Evolutionary conservation across 2,329 filamentous ascomycete species (phyloP), one percentile per base, ranked within the genome.

Genomic region (Aspergillus japonicus): DNA sequence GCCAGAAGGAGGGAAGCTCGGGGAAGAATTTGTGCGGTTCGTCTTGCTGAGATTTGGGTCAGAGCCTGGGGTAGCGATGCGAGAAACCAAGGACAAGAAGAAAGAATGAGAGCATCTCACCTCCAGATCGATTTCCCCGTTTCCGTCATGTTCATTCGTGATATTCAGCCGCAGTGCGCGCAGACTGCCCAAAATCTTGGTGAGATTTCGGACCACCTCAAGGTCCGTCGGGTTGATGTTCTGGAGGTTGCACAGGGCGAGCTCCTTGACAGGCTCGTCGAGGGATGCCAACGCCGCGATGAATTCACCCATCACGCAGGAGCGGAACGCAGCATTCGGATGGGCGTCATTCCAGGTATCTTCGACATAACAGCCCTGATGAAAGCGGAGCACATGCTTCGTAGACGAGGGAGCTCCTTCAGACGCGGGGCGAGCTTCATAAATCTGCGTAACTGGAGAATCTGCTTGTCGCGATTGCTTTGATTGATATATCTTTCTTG

Each of bases 131-230:
- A 10, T 19, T 14, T 56, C 48, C 4, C 19, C 23, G 33, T 56
- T 47, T 12, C 56, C 21, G 2, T 39, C 11, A 21, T 42, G 16
- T 16, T 61, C 33, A 21, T 63, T 55, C 3, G 48, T 11, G 16
- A 62, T 56, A 16, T 62, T 57, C 11, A 63, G 26, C 4, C 62
- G 50, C 3, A 63, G 48, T 4, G 57, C 55, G 7, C 24, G 47
- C 6, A 63, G 14, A 7, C 31, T n/a, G 1, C 4, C 12, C 2
- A 63, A n/a, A 1, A 62, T 44, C 21, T 58, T 57, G 19, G 12
- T 24, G 11, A 57, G 16, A 2, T 52, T 56, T 1, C 19, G 19
- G 14, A 56, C 26, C 1, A 26, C 33, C 1, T 24, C 49, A 0
- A 23, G 4, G 2, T 49, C 50, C 11, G 21, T 56, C 42, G 35